phyloP scores from a whole-genome alignment of 208 protist species.

The Wallacemonas collosoma region DNA sequence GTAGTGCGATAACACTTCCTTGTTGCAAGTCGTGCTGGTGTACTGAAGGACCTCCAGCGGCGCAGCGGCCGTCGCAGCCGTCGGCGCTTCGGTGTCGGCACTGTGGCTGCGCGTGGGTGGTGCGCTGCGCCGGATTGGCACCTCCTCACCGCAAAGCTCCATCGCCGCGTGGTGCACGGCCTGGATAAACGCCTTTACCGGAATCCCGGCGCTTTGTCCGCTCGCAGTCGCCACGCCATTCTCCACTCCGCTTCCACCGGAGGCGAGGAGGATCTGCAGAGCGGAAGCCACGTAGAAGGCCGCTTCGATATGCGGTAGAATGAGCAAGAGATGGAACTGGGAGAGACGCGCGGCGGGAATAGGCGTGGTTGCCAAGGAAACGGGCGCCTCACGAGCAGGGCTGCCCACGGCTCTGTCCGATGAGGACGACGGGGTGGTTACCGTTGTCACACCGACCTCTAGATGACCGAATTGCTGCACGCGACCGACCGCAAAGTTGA shows the following conservation, averaged over 20 bases:
- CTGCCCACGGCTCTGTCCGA: neutral
- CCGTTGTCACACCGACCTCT: slow-evolving; percentile 2
- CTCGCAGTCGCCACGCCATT: no score
- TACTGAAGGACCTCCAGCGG: slow-evolving; percentile 26
- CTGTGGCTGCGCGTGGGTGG: neutral
- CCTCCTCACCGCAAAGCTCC: slow-evolving; percentile 13
- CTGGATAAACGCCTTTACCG: neutral
- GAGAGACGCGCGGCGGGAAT: slow-evolving; percentile 37
- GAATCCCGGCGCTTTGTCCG: no score
- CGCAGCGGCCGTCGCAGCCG: neutral
- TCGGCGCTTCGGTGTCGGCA: neutral
- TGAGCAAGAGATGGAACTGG: slow-evolving; percentile 54
- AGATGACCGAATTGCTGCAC: slow-evolving; percentile 29
- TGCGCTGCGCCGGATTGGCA: neutral
- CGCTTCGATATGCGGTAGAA: slow-evolving; percentile 62
- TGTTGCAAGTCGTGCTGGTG: slow-evolving; percentile 41
- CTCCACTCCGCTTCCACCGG: no score
- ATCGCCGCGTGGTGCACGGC: slow-evolving; percentile 8
- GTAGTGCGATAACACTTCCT: slow-evolving; percentile 53
- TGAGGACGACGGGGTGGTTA: neutral
- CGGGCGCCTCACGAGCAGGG: neutral
- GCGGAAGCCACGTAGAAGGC: slow-evolving; percentile 39
- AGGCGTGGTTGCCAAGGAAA: neutral
- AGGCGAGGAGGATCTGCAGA: slow-evolving; percentile 22
- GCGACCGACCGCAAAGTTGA: slow-evolving; percentile 48